Percentiles rank a stretch among this genome's conserved stretches.
These are phyloP conservation scores for Eragrostis curvula DNA, from an alignment of 176 grass and related monocot species.

Conservation along the genomic window DNA sequence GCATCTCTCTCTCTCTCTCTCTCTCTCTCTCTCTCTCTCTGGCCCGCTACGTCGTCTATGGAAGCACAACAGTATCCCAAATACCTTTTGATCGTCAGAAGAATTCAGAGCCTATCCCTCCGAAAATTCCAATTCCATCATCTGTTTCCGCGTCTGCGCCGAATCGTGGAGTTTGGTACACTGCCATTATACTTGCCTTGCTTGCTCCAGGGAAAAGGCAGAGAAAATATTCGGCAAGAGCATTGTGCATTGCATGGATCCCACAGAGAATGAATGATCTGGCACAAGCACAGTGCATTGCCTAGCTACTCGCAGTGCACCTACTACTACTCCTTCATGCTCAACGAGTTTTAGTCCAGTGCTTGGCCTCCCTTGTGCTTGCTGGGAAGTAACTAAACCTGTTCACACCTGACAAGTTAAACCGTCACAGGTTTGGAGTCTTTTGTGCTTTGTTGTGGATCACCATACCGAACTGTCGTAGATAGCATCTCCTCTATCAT, in stretches of 20 bases:
- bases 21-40: not conserved
- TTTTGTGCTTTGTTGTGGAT: constrained; percentile 7
- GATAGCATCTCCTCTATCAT: not conserved
- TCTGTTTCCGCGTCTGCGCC: constrained; percentile 43
- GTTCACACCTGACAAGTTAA: constrained; percentile 31
- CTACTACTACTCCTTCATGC: not conserved
- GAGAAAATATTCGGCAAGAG: not conserved
- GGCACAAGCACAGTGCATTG: not conserved
- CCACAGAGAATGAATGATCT: not conserved
- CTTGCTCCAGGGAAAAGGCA: not conserved
- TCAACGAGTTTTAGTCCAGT: not conserved
- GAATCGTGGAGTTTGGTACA: constrained; percentile 42
- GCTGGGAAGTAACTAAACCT: not conserved
- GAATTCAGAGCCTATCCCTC: not conserved
- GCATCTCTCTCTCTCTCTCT: not conserved
- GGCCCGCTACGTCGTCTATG: constrained; percentile 5
- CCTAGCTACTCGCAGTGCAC: not conserved
- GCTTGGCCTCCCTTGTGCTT: not conserved
- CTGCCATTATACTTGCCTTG: constrained; percentile 23
- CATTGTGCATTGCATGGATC: not conserved
- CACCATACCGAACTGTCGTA: constrained; percentile 50
- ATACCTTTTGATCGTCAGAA: not conserved
- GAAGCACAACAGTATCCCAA: constrained; percentile 14
- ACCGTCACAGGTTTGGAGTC: not conserved
- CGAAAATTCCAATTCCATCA: constrained; percentile 25